A percentile compares a stretch with the other conserved stretches of the same genome.
These are phyloP conservation scores for Phaseolus coccineus DNA, from an alignment of 331 rosid species.

Conservation along the genomic window DNA sequence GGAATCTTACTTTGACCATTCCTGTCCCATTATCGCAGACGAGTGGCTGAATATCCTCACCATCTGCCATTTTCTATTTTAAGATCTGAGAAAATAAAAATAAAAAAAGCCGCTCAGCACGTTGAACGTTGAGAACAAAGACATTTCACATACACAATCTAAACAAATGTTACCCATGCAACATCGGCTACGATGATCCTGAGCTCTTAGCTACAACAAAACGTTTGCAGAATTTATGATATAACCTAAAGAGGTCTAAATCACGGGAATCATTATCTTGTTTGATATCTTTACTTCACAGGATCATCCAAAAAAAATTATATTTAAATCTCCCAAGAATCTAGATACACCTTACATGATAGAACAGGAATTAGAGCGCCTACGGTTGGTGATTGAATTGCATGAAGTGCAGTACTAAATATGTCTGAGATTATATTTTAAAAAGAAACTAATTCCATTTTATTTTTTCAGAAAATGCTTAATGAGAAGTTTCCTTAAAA, in stretches of 20 bases:
- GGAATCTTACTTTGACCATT: constrained; percentile 75
- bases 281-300: neutral
- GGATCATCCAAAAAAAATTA: neutral
- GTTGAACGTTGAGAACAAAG: neutral
- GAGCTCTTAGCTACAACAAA: neutral
- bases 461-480: too few species aligned
- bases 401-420: neutral
- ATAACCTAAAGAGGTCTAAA: constrained; percentile 12
- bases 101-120: neutral
- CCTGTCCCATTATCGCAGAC: constrained; percentile 94
- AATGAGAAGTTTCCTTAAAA: too few species aligned
- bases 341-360: neutral
- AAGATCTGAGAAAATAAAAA: constrained; percentile 41
- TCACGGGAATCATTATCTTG: neutral
- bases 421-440: neutral
- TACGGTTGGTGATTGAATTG: neutral
- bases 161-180: neutral
- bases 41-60: constrained; percentile 90
- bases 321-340: neutral
- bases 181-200: neutral
- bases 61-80: constrained; percentile 73
- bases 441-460: too few species aligned
- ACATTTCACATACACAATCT: neutral
- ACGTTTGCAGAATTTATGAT: neutral
- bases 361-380: neutral